phyloP scores from a whole-genome alignment of 306 rosid species.

The Leucaena leucocephala region DNA sequence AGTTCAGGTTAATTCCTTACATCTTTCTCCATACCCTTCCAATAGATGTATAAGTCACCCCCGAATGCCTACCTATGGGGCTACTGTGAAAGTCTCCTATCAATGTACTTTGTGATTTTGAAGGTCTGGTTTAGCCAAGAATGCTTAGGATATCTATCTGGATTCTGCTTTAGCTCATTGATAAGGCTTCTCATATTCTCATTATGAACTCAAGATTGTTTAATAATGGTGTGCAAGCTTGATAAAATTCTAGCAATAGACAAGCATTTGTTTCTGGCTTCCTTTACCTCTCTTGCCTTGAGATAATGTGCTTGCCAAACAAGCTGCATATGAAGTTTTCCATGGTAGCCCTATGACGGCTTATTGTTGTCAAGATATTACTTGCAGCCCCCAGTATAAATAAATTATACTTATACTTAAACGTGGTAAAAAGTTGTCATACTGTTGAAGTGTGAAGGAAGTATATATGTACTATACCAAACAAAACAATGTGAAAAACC shows the following conservation, averaged over 20 bases:
- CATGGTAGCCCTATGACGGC: not conserved
- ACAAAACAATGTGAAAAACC: not conserved
- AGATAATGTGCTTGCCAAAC: constrained; percentile 9
- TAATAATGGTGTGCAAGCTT: not conserved
- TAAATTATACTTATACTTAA: not conserved
- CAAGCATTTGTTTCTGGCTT: not conserved
- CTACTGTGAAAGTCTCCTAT: not conserved
- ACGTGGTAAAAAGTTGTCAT: not conserved
- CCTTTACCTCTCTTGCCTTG: not conserved
- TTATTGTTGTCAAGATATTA: constrained; percentile 20
- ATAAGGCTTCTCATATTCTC: not conserved
- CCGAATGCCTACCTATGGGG: not conserved
- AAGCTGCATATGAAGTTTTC: constrained; percentile 16
- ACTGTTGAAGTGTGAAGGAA: constrained; percentile 11
- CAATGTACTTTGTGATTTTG: not conserved
- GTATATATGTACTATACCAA: not conserved
- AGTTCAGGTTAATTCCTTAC: not conserved
- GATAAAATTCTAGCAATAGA: not conserved
- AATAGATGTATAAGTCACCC: not conserved
- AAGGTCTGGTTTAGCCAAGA: not conserved
- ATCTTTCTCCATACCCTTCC: not conserved
- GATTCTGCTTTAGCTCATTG: not conserved
- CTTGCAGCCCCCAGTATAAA: constrained; percentile 1
- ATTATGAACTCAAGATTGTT: not conserved
- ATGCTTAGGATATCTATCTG: not conserved